Evolutionary conservation across 1,284 basidiomycete genomes (phyloP).

Genomic region (Sporisorium scitamineum): DNA sequence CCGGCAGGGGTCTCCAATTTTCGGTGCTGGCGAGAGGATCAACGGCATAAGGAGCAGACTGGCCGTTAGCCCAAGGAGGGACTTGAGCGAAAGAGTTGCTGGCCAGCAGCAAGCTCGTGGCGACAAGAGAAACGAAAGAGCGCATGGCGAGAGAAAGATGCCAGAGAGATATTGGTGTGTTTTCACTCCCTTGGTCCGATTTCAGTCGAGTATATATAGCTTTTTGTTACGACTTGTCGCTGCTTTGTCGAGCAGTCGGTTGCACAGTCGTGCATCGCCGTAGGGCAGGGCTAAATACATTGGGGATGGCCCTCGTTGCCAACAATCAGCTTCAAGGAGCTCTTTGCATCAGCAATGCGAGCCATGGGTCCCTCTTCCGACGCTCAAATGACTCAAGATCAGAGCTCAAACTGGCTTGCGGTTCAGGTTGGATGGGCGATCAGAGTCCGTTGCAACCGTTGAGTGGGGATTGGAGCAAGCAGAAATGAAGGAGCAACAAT

Average conservation of each 20-base stretch:
- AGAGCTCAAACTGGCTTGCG: no score
- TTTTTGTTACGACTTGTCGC: background rate
- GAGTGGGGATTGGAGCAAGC: background rate
- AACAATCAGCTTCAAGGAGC: background rate
- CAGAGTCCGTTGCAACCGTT: background rate
- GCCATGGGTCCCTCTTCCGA: no score
- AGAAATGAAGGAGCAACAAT: background rate
- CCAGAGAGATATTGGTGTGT: no score
- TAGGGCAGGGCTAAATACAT: background rate
- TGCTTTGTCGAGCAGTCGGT: background rate
- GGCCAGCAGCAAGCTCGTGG: slow-evolving; percentile 2
- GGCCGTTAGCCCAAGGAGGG: background rate
- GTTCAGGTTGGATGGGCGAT: background rate
- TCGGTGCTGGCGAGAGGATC: slow-evolving; percentile 6
- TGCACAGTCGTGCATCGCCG: background rate
- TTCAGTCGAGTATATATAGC: background rate
- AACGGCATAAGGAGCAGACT: background rate
- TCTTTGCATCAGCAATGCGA: no score
- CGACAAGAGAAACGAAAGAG: background rate
- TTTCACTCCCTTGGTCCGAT: background rate
- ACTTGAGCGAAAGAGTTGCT: slow-evolving; percentile 1
- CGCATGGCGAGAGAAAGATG: background rate
- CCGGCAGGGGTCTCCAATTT: background rate
- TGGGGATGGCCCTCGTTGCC: background rate
- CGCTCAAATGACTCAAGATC: no score